Base-by-base conservation (phyloP, 495 filamentous ascomycete species). In the Margaritispora aquatica region DNA sequence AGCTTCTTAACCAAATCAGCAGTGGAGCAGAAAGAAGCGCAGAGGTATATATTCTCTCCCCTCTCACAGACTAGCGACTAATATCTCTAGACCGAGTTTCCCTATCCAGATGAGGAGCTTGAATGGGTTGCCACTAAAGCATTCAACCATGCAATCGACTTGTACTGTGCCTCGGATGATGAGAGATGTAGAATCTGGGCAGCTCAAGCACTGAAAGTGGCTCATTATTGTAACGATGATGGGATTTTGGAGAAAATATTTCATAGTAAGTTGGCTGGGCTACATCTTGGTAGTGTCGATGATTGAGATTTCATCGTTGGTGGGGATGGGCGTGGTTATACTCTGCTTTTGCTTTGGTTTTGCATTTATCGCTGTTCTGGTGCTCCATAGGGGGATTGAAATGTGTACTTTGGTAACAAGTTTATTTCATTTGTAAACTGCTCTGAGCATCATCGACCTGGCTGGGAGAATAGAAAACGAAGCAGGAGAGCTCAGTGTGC, bases 61-160 rank as follows among this genome's bases (percentile, higher is more conserved):
- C 17, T 20, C 27, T 1, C 41, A 26, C 15, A 47, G 13, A 22
- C 11, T 10, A n/a, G 19, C 3, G 17, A 17, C 38, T 54, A 31
- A 38, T 23, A 60, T 21, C 46, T 57, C 53, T 23, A 80, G 76
- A 71, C 60, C 51, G 62, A 74, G 13, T 68, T 77, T 13, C 66
- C 66, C 2, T 95, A 90, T 66, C 89, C 89, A 2, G 58, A 70
- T 10, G 79, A 81, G 7, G 92, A 96, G 61, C 72, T 96, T 1
- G 83, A 88, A 63, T 92, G 88, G 86, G 80, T 97, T 26, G 84
- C 85, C 0, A 82, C 82, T 0, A 83, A 79, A 1, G 71, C 85
- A 0, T 96, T 94, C 75, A 95, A 95, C 61, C 82, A 78, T 44
- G 86, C 86, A 0, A 78, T 92, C 21, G 89, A 94, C 60, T 82